Conservation (phyloP, 163 green algal genomes). For the Coccomyxa subellipsoidea region DNA sequence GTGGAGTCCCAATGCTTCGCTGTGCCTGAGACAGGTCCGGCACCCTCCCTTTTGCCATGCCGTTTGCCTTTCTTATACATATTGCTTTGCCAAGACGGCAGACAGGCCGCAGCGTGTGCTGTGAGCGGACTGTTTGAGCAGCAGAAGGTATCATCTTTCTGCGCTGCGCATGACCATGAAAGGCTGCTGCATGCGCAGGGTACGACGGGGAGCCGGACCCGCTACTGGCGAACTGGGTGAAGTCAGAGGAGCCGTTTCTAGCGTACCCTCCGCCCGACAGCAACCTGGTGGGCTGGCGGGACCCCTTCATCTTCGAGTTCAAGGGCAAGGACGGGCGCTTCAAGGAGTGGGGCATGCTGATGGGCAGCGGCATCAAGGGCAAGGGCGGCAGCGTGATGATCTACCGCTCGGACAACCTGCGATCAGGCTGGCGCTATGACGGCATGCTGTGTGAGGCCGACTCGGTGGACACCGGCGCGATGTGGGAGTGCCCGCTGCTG, state of each 20-base stretch:
- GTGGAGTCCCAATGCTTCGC: conserved; percentile 67
- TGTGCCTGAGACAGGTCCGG: conserved; percentile 23
- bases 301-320: conserved; percentile 67
- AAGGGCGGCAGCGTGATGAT: conserved; percentile 70
- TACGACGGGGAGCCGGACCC: not conserved
- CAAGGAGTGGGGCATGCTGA: conserved; percentile 61
- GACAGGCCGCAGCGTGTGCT: no score
- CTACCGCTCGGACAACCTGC: conserved; percentile 60
- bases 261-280: conserved; percentile 52
- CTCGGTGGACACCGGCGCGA: conserved; percentile 48
- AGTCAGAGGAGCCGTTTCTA: conserved; percentile 20
- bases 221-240: conserved; percentile 3
- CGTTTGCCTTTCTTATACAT: no score
- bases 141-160: no score
- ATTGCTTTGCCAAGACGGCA: no score
- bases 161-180: no score
- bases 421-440: conserved; percentile 56
- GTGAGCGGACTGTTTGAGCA: no score
- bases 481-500: conserved; percentile 82
- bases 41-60: not conserved
- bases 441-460: conserved; percentile 55
- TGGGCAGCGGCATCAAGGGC: conserved; percentile 77
- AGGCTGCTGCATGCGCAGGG: not conserved
- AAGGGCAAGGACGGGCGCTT: conserved; percentile 20
- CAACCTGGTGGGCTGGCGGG: conserved; percentile 68